phyloP scores from a whole-genome alignment of 371 early-diverging fungal genomes.

The Mortierella sp. region DNA sequence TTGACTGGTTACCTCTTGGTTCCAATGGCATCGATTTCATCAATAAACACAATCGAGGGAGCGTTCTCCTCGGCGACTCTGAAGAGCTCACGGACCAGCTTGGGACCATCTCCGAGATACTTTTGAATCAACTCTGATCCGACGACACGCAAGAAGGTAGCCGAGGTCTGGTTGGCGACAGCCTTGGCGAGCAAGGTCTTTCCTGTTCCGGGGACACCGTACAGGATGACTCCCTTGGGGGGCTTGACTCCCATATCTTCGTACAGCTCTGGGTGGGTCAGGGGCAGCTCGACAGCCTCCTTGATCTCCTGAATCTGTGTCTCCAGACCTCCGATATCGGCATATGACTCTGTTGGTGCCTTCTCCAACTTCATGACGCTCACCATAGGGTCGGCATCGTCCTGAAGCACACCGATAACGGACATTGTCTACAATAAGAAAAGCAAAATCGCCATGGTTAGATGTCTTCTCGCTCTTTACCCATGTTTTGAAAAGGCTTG shows the following conservation, averaged over 20 bases:
- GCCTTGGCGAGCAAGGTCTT: slow-evolving; percentile 99
- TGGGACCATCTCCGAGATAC: slow-evolving; percentile 99
- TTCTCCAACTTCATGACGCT: slow-evolving; percentile 99
- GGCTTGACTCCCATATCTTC: slow-evolving; percentile 99
- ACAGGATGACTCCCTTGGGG: slow-evolving; percentile 99
- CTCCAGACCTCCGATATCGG: slow-evolving; percentile 99
- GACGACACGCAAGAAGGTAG: slow-evolving; percentile 99
- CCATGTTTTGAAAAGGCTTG: neutral
- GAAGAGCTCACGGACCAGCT: slow-evolving; percentile 99
- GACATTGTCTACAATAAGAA: slow-evolving; percentile 72
- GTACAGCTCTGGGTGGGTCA: slow-evolving; percentile 99
- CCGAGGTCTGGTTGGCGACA: slow-evolving; percentile 99
- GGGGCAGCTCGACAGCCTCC: slow-evolving; percentile 99
- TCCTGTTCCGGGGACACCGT: slow-evolving; percentile 99
- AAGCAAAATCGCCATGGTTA: neutral
- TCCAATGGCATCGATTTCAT: slow-evolving; percentile 99
- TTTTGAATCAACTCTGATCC: slow-evolving; percentile 99
- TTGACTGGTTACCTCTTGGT: slow-evolving; percentile 81
- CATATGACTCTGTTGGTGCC: slow-evolving; percentile 99
- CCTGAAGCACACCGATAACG: slow-evolving; percentile 97
- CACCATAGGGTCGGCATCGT: slow-evolving; percentile 99
- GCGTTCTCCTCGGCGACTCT: slow-evolving; percentile 99
- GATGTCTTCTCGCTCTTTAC: neutral
- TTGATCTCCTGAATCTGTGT: slow-evolving; percentile 99
- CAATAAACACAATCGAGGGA: slow-evolving; percentile 99